A percentile compares a stretch with the other conserved stretches of the same genome.
Conservation (phyloP, 495 filamentous ascomycete genomes). For the Penicillium flavigenum region DNA sequence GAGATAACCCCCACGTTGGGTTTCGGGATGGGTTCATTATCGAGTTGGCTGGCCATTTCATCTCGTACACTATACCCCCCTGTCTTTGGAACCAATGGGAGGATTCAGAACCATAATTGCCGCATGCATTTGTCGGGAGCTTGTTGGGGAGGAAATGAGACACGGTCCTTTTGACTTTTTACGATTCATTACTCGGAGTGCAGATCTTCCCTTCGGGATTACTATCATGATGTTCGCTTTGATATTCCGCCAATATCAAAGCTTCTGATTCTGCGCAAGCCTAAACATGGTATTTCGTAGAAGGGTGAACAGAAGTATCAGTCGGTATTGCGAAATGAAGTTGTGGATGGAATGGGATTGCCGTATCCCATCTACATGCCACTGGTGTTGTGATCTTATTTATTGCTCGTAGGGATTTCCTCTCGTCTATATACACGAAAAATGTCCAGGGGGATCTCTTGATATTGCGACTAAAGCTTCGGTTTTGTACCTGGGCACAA, state of each 20-base stretch:
- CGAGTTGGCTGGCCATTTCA: conserved; percentile 10
- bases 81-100: conserved; percentile 10
- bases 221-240: not conserved
- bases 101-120: conserved; percentile 1
- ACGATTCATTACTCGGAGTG: conserved; percentile 2
- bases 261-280: not conserved
- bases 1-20: not conserved
- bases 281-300: not conserved
- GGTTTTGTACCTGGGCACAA: conserved; percentile 30
- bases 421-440: not conserved
- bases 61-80: conserved; percentile 12
- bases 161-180: conserved; percentile 1
- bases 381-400: not conserved
- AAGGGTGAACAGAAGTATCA: not conserved
- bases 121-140: conserved; percentile 10
- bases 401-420: not conserved
- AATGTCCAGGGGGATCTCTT: not conserved
- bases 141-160: conserved; percentile 9
- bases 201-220: not conserved
- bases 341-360: not conserved
- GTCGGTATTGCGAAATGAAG: too few species aligned
- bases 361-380: not conserved
- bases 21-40: conserved; percentile 3
- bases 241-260: not conserved
- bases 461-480: conserved; percentile 19